Percentiles rank a stretch among this genome's conserved stretches.
Conservation (phyloP, 345 rosid species). For the Melaleuca quinquenervia region DNA sequence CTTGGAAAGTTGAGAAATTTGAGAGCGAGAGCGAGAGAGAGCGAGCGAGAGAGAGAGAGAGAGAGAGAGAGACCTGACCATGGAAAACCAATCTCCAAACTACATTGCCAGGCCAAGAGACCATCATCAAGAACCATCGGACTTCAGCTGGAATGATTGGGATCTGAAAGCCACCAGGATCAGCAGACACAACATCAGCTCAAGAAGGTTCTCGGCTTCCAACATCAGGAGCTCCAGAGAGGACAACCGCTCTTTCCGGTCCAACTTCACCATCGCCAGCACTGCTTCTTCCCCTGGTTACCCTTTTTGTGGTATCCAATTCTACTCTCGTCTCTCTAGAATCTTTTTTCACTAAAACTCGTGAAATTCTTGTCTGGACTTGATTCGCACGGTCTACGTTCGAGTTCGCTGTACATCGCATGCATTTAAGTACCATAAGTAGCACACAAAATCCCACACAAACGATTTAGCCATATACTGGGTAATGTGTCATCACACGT, state of each 20-base stretch:
- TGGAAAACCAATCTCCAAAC: background rate
- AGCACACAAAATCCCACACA: background rate
- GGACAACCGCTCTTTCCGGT: constrained; percentile 42
- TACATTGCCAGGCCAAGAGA: background rate
- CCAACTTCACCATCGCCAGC: constrained; percentile 64
- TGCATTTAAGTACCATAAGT: background rate
- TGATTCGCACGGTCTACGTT: background rate
- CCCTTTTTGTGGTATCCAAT: constrained; percentile 24
- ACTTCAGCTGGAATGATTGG: constrained; percentile 6
- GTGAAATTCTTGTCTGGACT: background rate
- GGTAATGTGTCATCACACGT: background rate
- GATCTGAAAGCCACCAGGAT: constrained; percentile 1
- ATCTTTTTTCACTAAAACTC: background rate
- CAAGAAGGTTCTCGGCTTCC: constrained; percentile 77
- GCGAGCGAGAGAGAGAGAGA: background rate
- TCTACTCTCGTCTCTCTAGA: background rate
- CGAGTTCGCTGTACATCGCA: background rate
- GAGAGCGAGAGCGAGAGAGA: background rate
- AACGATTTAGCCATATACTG: background rate
- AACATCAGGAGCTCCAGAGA: constrained; percentile 65
- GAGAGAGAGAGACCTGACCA: background rate
- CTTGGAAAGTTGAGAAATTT: background rate
- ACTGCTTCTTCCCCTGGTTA: constrained; percentile 95
- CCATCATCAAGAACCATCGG: background rate
- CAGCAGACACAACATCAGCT: constrained; percentile 14